Evolutionary conservation across 805 yeast species (phyloP).

Genomic region (Blastobotrys peoriensis): DNA sequence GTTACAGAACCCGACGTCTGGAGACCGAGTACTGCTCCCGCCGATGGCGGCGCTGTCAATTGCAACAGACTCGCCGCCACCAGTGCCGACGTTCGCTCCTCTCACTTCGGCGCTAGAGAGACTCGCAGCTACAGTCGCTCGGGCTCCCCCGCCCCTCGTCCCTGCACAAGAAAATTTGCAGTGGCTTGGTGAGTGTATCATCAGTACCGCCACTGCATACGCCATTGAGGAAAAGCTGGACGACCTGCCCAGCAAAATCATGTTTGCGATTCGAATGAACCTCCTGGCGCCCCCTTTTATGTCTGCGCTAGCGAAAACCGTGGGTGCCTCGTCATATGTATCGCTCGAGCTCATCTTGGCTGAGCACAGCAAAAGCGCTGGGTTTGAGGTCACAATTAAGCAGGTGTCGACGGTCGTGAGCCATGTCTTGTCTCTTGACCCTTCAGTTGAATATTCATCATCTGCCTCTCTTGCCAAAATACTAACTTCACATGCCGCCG

Average conservation of each 20-base stretch:
- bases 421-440: constrained; percentile 49
- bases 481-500: no score
- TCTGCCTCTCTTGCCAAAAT: constrained; percentile 5
- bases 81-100: not conserved
- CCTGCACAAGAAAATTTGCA: constrained; percentile 37
- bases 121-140: not conserved
- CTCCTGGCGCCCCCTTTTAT: constrained; percentile 13
- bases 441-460: constrained; percentile 5
- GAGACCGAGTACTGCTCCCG: constrained; percentile 9
- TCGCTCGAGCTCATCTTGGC: constrained; percentile 14
- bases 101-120: not conserved
- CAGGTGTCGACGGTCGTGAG: constrained; percentile 66
- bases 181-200: constrained; percentile 51
- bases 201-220: constrained; percentile 50
- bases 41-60: constrained; percentile 14
- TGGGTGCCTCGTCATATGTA: constrained; percentile 4
- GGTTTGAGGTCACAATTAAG: constrained; percentile 62
- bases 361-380: constrained; percentile 55
- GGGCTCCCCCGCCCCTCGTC: not conserved
- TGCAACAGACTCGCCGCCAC: not conserved
- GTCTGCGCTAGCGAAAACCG: constrained; percentile 14
- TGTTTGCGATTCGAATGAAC: constrained; percentile 9
- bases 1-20: not conserved
- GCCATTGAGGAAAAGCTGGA: constrained; percentile 60
- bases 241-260: not conserved